A percentile compares a stretch with the other conserved stretches of the same genome.
Conservation (phyloP, 1,284 basidiomycete species). For the Xanthoconium separans region DNA sequence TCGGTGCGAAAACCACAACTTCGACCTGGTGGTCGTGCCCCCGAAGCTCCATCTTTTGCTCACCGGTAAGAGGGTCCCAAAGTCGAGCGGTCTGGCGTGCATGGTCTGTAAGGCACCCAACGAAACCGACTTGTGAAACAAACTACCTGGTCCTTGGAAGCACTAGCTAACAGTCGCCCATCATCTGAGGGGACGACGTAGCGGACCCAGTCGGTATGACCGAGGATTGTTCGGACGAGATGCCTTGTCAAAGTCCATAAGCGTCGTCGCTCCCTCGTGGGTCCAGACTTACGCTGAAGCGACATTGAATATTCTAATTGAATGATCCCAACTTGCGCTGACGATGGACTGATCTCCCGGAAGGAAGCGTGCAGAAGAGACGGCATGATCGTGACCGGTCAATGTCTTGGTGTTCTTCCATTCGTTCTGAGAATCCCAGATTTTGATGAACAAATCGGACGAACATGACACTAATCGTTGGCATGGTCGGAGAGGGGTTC, state of each 20-base stretch:
- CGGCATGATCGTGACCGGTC: constrained; percentile 88
- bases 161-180: constrained; percentile 72
- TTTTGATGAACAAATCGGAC: constrained; percentile 85
- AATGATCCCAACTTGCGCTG: constrained; percentile 84
- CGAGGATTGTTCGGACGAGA: constrained; percentile 56
- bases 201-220: constrained; percentile 64
- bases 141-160: constrained; percentile 82
- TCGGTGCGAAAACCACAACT: constrained; percentile 79
- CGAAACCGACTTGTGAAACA: constrained; percentile 4
- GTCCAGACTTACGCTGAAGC: constrained; percentile 64
- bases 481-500: constrained; percentile 1
- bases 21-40: constrained; percentile 91
- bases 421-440: constrained; percentile 89
- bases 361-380: constrained; percentile 82
- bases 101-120: constrained; percentile 3
- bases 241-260: constrained; percentile 40
- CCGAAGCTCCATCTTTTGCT: constrained; percentile 79
- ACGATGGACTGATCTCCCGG: constrained; percentile 83
- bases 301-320: constrained; percentile 85
- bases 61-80: constrained; percentile 76
- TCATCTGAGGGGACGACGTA: constrained; percentile 72
- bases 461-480: constrained; percentile 74
- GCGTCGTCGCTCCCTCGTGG: constrained; percentile 4
- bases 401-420: constrained; percentile 88
- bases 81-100: constrained; percentile 70